Base-by-base conservation (phyloP, 176 grass and related monocot species). In the Stipa capillata region DNA sequence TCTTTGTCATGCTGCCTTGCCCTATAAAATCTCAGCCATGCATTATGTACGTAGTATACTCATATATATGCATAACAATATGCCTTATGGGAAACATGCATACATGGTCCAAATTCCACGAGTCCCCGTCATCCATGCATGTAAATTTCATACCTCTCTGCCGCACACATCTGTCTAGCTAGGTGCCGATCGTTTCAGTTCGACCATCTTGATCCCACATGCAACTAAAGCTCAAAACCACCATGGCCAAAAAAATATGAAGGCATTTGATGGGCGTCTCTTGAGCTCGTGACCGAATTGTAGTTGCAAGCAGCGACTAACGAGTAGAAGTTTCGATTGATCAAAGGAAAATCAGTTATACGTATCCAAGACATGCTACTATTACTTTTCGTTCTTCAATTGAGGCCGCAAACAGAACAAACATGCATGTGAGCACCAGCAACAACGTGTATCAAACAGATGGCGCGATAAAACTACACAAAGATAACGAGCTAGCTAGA, bases 1-100 rank as follows among this genome's bases (percentile, higher is more conserved):
- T 84, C 47, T 79, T 79, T 88, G 74, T 80, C 76, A 84, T 75
- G 69, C 76, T 58, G 42, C 61, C 60, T 43, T 84, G 81, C 75
- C 79, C 79, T 6, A 73, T 17, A 28, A 70, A 76, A 70, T 48
- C 45, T 64, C 39, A 27, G 65, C 65, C 65, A 44, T 28, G 62
- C 52, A 32, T 16, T 61, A 18, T 44, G 41, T 24, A 1, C 16
- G 21, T 20, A 28, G 28, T 33, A 34, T 50, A 24, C 62, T 42
- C 35, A 21, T 58, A 34, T 79, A 65, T 4, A 3, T 17, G 76
- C 8, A 34, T 73, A 55, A 1, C n/a, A 4, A 41, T 6, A 29
- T 75, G 42, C 67, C 7, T 5, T 70, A 6, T 15, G 43, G 4
- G 44, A 71, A n/a, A n/a, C 68, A 50, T 33, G 68, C 44, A 33